Base-by-base conservation (phyloP, 371 early-diverging fungal species). In the Mucor velutinosus region DNA sequence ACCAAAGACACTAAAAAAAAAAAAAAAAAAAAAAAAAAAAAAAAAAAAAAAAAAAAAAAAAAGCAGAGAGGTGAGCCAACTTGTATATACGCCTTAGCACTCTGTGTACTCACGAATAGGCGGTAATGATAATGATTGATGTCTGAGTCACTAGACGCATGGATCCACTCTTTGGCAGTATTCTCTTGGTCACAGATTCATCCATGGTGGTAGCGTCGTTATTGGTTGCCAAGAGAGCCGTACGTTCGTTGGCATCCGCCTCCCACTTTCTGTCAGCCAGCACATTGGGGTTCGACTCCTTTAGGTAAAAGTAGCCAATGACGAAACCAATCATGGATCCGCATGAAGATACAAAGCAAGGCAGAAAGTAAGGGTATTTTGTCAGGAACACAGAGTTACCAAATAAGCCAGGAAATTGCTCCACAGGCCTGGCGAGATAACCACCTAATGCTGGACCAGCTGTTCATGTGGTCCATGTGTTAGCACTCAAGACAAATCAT, bases 311-410 rank as follows among this genome's bases (percentile, higher is more conserved):
- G 39, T 80, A 85, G 0, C 91, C 94, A 19, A 93, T 70, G 0
- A 86, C 58, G 32, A 90, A 86, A 3, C 94, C 95, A 49, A 87
- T 65, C 15, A 90, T 43, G 15, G 89, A 84, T 4, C 93, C 82
- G 14, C 82, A 60, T 4, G 93, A 82, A 12, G 92, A 87, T 6
- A 93, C 81, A 37, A 92, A 73, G 66, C 96, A 97, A 0, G 97
- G 97, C 12, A 97, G 86, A 58, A 94, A 87, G 75, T 95, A 96
- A 1, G 96, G 96, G 65, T 89, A 93, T 1, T 76, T 73, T 23
- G 73, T 80, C 35, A 96, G 86, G 57, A 96, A 83, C 19, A 64
- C 61, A 64, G 75, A 81, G 33, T 81, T 57, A 8, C 92, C 92
- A 81, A 96, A 95, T 4, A 90, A 47, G 3, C 56, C 58, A 0